Evolutionary conservation across 78 protist genomes (phyloP).

Genomic region (Dictyostelium intermedium): DNA sequence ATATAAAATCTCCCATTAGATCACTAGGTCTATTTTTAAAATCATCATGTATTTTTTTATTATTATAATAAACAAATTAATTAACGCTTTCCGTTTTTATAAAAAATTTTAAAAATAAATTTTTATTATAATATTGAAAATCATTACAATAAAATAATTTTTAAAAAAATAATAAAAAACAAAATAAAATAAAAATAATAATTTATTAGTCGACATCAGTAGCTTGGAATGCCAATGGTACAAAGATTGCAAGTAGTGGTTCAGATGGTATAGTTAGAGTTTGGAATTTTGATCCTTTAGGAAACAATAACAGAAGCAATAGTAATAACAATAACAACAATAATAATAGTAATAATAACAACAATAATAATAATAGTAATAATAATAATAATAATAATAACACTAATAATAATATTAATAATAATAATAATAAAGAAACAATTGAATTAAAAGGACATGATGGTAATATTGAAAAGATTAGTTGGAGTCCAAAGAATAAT

Average conservation of each 20-base stretch:
- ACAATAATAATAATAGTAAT: not conserved
- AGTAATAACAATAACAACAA: not conserved
- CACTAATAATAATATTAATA: too few species aligned
- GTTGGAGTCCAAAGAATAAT: conserved; percentile 27
- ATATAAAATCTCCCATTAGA: not conserved
- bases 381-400: not conserved
- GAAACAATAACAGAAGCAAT: not conserved
- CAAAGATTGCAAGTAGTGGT: conserved; percentile 48
- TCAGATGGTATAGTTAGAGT: not conserved
- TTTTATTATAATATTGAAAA: not conserved
- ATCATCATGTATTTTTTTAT: not conserved
- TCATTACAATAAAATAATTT: not conserved
- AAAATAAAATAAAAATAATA: not conserved
- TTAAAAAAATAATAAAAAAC: not conserved
- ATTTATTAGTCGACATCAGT: conserved; percentile 1
- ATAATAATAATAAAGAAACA: not conserved
- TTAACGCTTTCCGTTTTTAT: not conserved
- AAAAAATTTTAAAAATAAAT: not conserved
- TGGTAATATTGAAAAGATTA: conserved; percentile 22
- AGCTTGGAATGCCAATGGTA: conserved; percentile 56
- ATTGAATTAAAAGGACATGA: conserved; percentile 56
- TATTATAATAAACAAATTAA: not conserved
- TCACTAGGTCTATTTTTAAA: not conserved
- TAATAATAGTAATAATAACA: not conserved
- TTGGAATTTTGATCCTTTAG: conserved; percentile 30